Evolutionary conservation across 2,329 filamentous ascomycete species (phyloP), one percentile per base, ranked within the genome.

Genomic region (Verticillium zaregamsianum): DNA sequence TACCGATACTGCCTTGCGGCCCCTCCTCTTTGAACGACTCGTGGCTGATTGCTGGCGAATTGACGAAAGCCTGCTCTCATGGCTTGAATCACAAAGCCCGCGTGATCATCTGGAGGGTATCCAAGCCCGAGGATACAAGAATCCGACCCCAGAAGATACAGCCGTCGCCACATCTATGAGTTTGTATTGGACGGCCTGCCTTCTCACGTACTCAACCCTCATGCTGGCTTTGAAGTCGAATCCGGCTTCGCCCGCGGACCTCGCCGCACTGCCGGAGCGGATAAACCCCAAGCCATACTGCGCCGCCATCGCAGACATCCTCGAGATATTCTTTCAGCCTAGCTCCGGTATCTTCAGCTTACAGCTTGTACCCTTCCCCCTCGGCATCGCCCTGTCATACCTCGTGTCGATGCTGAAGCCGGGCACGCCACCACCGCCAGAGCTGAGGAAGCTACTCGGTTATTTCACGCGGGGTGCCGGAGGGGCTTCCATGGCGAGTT

Each of bases 191-290:
- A 49, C 63, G 2, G 59, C 58, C 1, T 61, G 63, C 20, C 32
- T 67, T 7, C 35, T 67, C 28, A 40, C 63, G 1, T 65, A 66
- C 33, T 59, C 60, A 52, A 65, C 60, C 6, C 65, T 66, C 7
- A 61, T 61, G 2, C 9, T 25, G 2, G 25, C 39, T 6, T 23
- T 58, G 37, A 20, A 11, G 15, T 39, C 57, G 3, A 25, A 45
- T 12, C 57, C 57, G 3, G 25, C 39, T 3, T 25, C 45, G 4
- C 45, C 45, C 3, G 8, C 49, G 8, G 57, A 28, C 23, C 32
- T 64, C 12, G 60, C 59, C 6, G 52, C 20, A 12, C 33, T 64
- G n/a, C 55, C 62, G 1, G 61, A 60, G 25, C 58, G 56, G 5
- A 63, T 55, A 15, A 45, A 65, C 14, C 66, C 65, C 11, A 49